Conservation (phyloP, 306 rosid species). For the Cercis canadensis region DNA sequence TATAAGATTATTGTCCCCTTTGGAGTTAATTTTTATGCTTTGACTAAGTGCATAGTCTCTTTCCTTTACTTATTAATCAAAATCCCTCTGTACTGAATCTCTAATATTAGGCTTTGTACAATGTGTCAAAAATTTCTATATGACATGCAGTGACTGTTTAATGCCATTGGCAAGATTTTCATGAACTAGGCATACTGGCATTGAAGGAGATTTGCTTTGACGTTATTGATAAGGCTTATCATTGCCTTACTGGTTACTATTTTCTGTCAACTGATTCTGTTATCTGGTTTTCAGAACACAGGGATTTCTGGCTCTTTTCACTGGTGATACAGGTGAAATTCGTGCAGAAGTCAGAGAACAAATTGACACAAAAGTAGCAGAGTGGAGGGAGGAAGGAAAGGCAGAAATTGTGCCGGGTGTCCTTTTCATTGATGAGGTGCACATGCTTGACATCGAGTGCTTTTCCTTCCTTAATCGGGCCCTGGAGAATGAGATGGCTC, state of each 20-base stretch:
- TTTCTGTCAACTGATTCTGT: slow-evolving; percentile 34
- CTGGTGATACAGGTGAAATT: slow-evolving; percentile 98
- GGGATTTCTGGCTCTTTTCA: slow-evolving; percentile 95
- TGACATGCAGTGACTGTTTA: neutral
- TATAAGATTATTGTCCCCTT: too few species aligned
- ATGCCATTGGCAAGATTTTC: neutral
- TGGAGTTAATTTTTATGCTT: too few species aligned
- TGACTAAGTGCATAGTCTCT: too few species aligned
- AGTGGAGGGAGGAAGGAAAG: slow-evolving; percentile 99
- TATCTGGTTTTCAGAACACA: slow-evolving; percentile 68
- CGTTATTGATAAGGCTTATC: neutral
- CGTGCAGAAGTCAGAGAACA: slow-evolving; percentile 99
- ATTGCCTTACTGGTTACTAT: neutral
- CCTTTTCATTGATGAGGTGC: slow-evolving; percentile 95
- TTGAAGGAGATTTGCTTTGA: neutral
- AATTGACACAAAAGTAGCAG: slow-evolving; percentile 98
- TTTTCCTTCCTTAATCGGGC: slow-evolving; percentile 94
- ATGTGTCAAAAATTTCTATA: neutral
- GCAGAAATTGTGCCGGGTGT: slow-evolving; percentile 98
- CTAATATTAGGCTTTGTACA: neutral
- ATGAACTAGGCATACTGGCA: too few species aligned
- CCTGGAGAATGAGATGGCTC: slow-evolving; percentile 96
- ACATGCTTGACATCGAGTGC: slow-evolving; percentile 98
- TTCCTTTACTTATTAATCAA: too few species aligned
- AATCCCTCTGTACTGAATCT: too few species aligned